phyloP scores from a whole-genome alignment of 257 asterid species.

The Nicotiana attenuata region DNA sequence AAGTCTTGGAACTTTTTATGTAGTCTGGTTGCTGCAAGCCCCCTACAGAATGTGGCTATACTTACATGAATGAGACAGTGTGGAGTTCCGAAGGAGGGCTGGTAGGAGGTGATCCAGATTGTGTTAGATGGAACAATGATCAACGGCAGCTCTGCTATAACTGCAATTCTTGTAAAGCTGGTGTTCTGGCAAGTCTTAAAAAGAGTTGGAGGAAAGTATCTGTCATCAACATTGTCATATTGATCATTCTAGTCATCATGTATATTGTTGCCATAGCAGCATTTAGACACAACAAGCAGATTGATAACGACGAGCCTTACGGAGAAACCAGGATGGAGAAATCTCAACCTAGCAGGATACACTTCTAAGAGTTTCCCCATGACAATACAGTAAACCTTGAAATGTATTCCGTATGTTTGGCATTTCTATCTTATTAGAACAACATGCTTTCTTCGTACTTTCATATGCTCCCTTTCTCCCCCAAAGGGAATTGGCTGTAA shows the following conservation, averaged over 20 bases:
- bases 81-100: constrained; percentile 48
- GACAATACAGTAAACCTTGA: not conserved
- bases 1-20: not conserved
- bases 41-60: constrained; percentile 66
- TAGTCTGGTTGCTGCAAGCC: constrained; percentile 98
- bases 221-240: constrained; percentile 56
- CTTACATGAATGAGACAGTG: constrained; percentile 56
- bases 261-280: constrained; percentile 74
- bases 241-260: constrained; percentile 63
- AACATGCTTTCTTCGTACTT: not conserved
- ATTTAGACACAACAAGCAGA: constrained; percentile 60
- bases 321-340: constrained; percentile 91
- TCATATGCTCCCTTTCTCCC: not conserved
- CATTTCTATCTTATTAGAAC: not conserved
- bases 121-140: constrained; percentile 63
- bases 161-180: constrained; percentile 86
- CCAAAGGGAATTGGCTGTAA: not conserved
- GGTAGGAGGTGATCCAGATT: constrained; percentile 47
- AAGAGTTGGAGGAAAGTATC: constrained; percentile 89
- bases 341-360: constrained; percentile 73
- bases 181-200: constrained; percentile 78
- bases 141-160: constrained; percentile 59
- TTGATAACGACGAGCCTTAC: constrained; percentile 60
- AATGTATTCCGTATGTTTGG: constrained; percentile 1
- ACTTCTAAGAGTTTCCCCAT: constrained; percentile 34